Conservation (phyloP, 1,284 basidiomycete species). For the Trametes hirsuta region DNA sequence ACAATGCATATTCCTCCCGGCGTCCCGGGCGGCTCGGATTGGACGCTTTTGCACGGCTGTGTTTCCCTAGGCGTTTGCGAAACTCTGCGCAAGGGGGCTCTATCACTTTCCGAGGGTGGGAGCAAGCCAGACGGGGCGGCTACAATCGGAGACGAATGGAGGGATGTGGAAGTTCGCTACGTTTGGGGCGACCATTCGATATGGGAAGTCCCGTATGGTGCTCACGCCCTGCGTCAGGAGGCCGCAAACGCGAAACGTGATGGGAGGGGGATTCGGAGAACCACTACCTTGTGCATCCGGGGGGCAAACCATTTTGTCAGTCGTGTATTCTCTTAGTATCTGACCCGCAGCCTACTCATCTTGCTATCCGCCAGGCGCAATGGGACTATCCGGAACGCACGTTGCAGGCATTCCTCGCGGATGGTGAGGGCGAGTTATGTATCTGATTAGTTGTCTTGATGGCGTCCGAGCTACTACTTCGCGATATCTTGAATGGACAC, state of each 20-base stretch:
- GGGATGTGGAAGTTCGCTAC: background rate
- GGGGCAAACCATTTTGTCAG: slow-evolving; percentile 18
- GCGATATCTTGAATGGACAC: no score
- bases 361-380: background rate
- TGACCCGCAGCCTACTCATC: no score
- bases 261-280: background rate
- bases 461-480: no score
- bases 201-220: slow-evolving; percentile 1
- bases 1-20: background rate
- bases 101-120: background rate
- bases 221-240: background rate
- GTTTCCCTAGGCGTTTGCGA: background rate
- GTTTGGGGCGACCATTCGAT: slow-evolving; percentile 6
- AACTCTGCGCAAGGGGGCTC: background rate
- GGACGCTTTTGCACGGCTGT: background rate
- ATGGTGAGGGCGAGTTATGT: no score
- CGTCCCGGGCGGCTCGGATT: background rate
- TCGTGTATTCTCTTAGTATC: background rate
- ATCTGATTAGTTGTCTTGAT: no score
- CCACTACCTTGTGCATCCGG: background rate
- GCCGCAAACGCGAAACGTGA: background rate
- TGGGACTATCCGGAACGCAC: background rate
- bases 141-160: background rate
- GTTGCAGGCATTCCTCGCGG: no score
- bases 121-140: no score